These are phyloP conservation scores for Pythium rishiriense DNA, from an alignment of 352 stramenopile species.

Conservation along the genomic window DNA sequence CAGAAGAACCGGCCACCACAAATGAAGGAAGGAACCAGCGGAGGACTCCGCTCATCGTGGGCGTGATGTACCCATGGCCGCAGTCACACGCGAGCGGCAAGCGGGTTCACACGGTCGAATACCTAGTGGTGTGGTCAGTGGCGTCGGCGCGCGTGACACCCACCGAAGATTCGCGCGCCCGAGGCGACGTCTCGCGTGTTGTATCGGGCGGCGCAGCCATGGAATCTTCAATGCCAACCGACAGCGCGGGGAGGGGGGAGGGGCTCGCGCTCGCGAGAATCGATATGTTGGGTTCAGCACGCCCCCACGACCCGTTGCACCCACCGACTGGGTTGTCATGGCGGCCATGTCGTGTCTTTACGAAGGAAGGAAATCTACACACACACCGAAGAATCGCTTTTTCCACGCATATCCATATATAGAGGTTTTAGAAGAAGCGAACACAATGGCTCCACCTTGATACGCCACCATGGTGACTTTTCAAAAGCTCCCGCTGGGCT, in stretches of 20 bases:
- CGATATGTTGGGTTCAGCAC: slow-evolving; percentile 10
- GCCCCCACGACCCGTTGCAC: no score
- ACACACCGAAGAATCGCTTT: no score
- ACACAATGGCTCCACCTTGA: background rate
- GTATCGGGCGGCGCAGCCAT: background rate
- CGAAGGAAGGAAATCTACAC: no score
- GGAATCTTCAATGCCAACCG: background rate
- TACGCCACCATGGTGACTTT: background rate
- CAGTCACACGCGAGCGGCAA: no score
- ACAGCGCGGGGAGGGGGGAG: background rate
- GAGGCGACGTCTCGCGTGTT: background rate
- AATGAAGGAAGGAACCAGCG: no score
- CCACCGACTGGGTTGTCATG: background rate
- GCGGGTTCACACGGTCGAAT: no score
- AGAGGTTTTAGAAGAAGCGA: background rate
- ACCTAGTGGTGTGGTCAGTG: background rate
- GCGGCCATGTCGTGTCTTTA: no score
- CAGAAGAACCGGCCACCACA: no score
- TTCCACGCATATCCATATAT: no score
- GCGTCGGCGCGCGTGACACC: no score
- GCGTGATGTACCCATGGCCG: no score
- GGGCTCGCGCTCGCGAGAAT: background rate
- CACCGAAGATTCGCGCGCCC: background rate
- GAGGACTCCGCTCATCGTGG: no score
- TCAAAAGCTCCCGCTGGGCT: slow-evolving; percentile 67